Evolutionary conservation across 1,139 yeast genomes (phyloP), one percentile per base, ranked within the genome.

Genomic region (Yamadazyma mexicana): DNA sequence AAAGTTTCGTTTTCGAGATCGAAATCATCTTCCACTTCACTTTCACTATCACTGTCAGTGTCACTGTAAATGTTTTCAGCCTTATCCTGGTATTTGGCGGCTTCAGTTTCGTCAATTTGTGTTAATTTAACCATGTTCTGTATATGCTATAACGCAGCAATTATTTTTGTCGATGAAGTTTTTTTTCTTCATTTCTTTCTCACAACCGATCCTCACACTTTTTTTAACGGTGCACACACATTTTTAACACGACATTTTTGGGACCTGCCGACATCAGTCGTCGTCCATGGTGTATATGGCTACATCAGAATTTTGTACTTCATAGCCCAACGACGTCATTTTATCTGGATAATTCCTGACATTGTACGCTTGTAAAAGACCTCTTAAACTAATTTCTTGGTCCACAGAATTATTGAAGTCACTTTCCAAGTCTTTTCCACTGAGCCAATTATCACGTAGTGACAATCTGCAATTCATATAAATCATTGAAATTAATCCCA

Each of bases 401-500:
- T 89, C 91, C 51, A 81, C 83, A 1, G 95, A 85, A 50, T 83
- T 87, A 46, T 79, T 82, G 44, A 87, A 72, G 46, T 85, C 94
- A 26, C 78, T 77, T 35, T 87, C 83, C 23, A 87, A 75, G 53
- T 87, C 96, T 43, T 77, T 77, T 0, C 96, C 95, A 41, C 89
- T 83, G 22, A 92, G 72, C 98, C 98, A 92, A 52, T 82, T 84
- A 55, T 91, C 98, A 44, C 83, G 77, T 38, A 92, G 64, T 14
- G 81, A 78, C 24, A 91, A 66, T 47, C 81, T 77, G 51, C 89
- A 77, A 53, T 87, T 83, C 34, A 92, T 63, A 55, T 87, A 92
- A 1, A 92, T 89, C 45, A 87, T 82, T 0, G 97, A 88, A 6
- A 94, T 87, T 40, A 92, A 67, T 51, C 89, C 96, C 98, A 94